Base-by-base conservation (phyloP, 2,329 filamentous ascomycete species). In the Juglanconis sp. region DNA sequence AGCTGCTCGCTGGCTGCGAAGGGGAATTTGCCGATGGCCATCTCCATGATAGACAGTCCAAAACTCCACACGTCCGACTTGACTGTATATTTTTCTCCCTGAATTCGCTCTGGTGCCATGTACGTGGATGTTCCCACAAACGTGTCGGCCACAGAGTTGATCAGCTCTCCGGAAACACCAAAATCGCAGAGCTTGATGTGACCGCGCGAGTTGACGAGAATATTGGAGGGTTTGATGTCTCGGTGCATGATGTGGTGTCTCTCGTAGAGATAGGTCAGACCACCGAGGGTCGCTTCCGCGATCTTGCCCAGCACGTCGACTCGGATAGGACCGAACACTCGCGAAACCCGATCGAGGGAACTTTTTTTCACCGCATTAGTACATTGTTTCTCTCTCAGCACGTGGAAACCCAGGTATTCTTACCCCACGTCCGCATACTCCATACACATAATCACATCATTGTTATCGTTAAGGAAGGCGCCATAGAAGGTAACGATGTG, bases 41-140 rank as follows among this genome's bases (percentile, higher is more conserved):
- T 79, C 76, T 99, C 95, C 93, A 99, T 98, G 64, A 99, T 87
- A 0, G 89, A 89, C 66, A 99, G 80, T 36, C 95, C 95, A 64
- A 97, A 96, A 83, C 93, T 97, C 95, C 95, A 99, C 4, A 99
- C 95, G 73, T 99, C 95, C 11, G 93, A 97, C 75, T 97, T 97
- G 69, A 99, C 94, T 0, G 94, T 96, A 76, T 99, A 99, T 69
- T 91, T 92, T 65, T 95, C 92, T 64, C 95, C 95, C 73, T 98
- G 93, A 67, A 99, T 99, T 74, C 95, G 87, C 79, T 99, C 95
- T 0, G 95, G 95, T 0, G 95, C 95, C 95, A 99, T 99, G 80
- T 99, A 99, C 59, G 95, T 99, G 42, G 95, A 97, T 1, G 95
- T 99, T 56, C 95, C 95, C 40, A 99, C 95, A 70, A 99, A 99